Conservation (phyloP, 1,284 basidiomycete species). For the Cutaneotrichosporon cyanovorans region DNA sequence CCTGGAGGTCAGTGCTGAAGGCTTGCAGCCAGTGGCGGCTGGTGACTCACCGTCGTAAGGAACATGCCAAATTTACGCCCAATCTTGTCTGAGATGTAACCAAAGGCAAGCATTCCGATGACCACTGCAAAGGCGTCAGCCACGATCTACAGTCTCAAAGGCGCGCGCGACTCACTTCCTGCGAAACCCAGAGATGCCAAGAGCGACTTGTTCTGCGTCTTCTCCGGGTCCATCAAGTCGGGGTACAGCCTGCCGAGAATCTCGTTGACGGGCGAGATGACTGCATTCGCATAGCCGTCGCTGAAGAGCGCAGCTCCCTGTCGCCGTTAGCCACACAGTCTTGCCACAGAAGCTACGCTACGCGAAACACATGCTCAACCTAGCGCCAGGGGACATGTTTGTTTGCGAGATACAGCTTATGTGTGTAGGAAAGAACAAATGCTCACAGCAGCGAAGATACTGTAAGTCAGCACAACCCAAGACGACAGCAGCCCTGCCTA, state of each 20-base stretch:
- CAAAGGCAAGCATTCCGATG: constrained; percentile 33
- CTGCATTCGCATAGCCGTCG: constrained; percentile 70
- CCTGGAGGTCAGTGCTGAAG: not conserved
- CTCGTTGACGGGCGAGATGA: constrained; percentile 55
- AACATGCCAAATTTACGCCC: constrained; percentile 60
- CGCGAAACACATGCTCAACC: too few relatives aligned
- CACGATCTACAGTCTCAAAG: not conserved
- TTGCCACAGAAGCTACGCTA: too few relatives aligned
- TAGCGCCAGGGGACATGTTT: too few relatives aligned
- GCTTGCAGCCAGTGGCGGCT: not conserved
- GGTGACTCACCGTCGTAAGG: constrained; percentile 7
- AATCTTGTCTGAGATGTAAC: constrained; percentile 71
- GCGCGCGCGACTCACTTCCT: constrained; percentile 51
- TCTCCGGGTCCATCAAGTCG: constrained; percentile 49
- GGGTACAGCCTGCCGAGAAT: constrained; percentile 62
- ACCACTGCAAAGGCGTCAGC: constrained; percentile 10
- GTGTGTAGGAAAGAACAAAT: not conserved
- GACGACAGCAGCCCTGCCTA: not conserved
- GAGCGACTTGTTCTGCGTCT: constrained; percentile 51
- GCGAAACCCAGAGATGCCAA: constrained; percentile 63
- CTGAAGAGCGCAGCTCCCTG: constrained; percentile 73
- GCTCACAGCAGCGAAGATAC: constrained; percentile 10
- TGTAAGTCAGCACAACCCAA: not conserved
- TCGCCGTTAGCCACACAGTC: not conserved
- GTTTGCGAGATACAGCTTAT: too few relatives aligned